Evolutionary conservation across 352 stramenopile genomes (phyloP), one percentile per base, ranked within the genome.

Genomic region (Phytopythium litorale): DNA sequence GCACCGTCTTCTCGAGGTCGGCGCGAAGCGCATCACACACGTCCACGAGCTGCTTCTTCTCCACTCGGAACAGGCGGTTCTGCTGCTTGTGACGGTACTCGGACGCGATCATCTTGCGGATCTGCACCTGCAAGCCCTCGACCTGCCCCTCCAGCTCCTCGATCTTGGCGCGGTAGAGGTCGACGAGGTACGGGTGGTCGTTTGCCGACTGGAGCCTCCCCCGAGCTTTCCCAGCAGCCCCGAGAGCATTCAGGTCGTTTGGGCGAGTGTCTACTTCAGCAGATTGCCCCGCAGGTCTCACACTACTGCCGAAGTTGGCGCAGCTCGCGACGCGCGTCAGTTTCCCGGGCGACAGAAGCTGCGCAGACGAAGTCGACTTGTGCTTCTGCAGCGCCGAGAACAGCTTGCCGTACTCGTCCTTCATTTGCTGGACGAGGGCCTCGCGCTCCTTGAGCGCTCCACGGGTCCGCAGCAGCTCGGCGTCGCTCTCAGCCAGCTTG

Each of bases 91-190:
- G 71, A 11, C 75, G 73, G 57, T 91, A 87, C 61, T 93, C 80
- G 8, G 78, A 86, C 30, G 81, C 79, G 55, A 91, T 91, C 79
- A 93, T 87, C 51, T 88, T 89, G 57, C 81, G 80, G 62, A 93
- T 82, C 60, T 90, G 84, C 33, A 86, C 60, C 46, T 89, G 81
- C 28, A 91, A 60, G 0, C 68, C 74, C 46, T 91, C 78, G 6
- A 85, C 75, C 25, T 89, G 68, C 4, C 76, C 78, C 37, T 88
- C 73, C 8, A 88, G 61, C 21, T 76, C 69, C 43, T 87, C 75
- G 51, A 83, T 65, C 64, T 79, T 77, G 28, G 62, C 60, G 30
- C 76, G 75, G 61, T 91, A 91, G 37, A 88, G 71, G 28, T 78
- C 72, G 13, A 88, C 63, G 23, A 93, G 64, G 65, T 91, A 91